Evolutionary conservation across 345 rosid species (phyloP).

Genomic region (Bruguiera parviflora): DNA sequence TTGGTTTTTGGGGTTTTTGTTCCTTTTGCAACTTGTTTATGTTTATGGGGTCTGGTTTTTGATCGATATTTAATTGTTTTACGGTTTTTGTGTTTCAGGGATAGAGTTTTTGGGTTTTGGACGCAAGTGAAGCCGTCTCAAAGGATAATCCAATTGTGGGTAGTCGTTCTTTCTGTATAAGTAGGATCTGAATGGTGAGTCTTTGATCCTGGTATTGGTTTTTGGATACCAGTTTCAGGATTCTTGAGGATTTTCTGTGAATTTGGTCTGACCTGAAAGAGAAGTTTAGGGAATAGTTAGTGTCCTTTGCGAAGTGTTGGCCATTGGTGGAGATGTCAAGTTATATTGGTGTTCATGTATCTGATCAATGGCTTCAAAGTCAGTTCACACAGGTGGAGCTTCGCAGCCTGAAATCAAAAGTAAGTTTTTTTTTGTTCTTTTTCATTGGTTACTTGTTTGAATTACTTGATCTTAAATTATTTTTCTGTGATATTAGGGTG

Average conservation of each 20-base stretch:
- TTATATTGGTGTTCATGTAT: constrained; percentile 58
- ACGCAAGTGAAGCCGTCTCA: constrained; percentile 1
- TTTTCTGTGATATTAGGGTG: background rate
- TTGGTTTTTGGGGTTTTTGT: background rate
- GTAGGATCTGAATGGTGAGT: constrained; percentile 27
- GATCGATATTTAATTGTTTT: background rate
- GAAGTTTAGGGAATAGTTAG: constrained; percentile 8
- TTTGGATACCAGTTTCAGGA: constrained; percentile 26
- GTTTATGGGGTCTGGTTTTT: background rate
- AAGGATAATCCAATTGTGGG: constrained; percentile 3
- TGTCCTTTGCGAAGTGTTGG: constrained; percentile 9
- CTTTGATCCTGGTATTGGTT: constrained; percentile 24
- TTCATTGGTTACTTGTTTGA: constrained; percentile 4
- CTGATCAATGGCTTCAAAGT: constrained; percentile 27
- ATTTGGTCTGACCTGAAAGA: constrained; percentile 10
- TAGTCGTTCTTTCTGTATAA: constrained; percentile 7
- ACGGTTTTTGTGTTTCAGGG: constrained; percentile 10
- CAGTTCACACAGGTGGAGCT: constrained; percentile 65
- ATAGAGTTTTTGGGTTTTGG: constrained; percentile 10
- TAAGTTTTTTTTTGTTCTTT: constrained; percentile 26
- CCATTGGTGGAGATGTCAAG: constrained; percentile 57
- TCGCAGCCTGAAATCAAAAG: constrained; percentile 77
- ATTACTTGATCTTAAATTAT: background rate
- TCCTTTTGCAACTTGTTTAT: constrained; percentile 1
- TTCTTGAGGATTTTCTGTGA: constrained; percentile 13